Evolutionary conservation across 345 rosid species (phyloP), one percentile per base, ranked within the genome.

Genomic region (Eucalyptus regnans): DNA sequence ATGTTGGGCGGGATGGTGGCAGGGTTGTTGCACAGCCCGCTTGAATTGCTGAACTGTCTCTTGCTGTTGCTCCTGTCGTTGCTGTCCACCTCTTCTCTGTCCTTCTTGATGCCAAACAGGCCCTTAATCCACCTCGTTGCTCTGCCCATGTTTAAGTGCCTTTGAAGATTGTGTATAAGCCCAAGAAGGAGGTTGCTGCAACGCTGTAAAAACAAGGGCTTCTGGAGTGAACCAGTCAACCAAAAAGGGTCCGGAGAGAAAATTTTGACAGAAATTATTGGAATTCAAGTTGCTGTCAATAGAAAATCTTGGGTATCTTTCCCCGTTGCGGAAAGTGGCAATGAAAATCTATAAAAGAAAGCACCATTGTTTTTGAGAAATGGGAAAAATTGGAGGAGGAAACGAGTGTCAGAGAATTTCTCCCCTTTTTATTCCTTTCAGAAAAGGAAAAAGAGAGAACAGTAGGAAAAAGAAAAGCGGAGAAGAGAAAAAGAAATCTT

Each of bases 121-220:
- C 96, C 93, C 94, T 94, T 97, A 33, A 97, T 89, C 99, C 99
- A 96, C 92, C 95, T 94, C 46, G 94, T 91, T 49, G 96, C 98
- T 90, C 94, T 94, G 29, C 98, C 98, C 98, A 96, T 95, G 18
- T 50, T 50, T 23, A 15, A 14, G 33, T n/a, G 80, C 25, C 25
- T 25, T 14, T 48, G 50, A 79, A 71, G 86, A 41, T 86, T 43
- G 86, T 22, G 86, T 22, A 44, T 22, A 76, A 60, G 81, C 7
- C 85, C 85, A 86, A 51, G 80, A 87, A 88, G 89, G 86, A 52
- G 89, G 89, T 20, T 76, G 48, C 62, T 8, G 58, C 81, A 71
- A 71, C 81, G 22, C 46, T 20, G 81, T 37, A 71, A 71, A 33
- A 76, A 10, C 22, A 11, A 76, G 48, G 48, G 48, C 48, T 41